Base-by-base conservation (phyloP, 768 basidiomycete species). In the Strobilomyces confusus region DNA sequence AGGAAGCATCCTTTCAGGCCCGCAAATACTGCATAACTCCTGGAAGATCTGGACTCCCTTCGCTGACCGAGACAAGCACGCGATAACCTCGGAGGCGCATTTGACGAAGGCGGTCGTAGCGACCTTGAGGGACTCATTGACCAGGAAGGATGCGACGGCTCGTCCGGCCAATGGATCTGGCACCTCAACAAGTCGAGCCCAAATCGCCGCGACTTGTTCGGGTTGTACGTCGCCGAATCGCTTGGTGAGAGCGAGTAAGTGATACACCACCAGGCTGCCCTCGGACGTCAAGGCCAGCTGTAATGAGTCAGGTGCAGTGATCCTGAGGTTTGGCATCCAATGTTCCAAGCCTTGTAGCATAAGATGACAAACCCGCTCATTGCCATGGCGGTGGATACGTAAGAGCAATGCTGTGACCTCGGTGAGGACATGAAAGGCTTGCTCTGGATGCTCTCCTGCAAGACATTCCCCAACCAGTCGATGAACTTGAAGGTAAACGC, bases 91-190 rank as follows among this genome's bases (percentile, higher is more conserved):
- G 41, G 87, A 82, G 1, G 89, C 88, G 62, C 89, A 89, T 41
- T 75, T 76, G 54, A 95, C 80, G 69, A 91, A 95, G 15, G 83
- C 79, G 5, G 80, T 77, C 58, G 83, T 92, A 36, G 88, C 86
- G 40, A 94, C 85, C 67, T 87, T 89, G 58, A 87, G 84, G 1
- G 91, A 89, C 62, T 95, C 92, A 59, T 93, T 91, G 33, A 95
- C 75, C 3, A 98, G 75, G 69, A 92, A 98, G 29, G 86, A 80
- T 45, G 89, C 77, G 15, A 92, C 76, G 4, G 90, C 89, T 49
- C 85, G 87, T 2, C 89, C 88, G 55, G 93, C 92, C 22, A 80
- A 76, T 50, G 83, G 78, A 59, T 84, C 76, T 23, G 86, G 84
- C 4, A 80, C 73, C 23, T 88, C 87, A 5, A 92, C 87, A 14